Base-by-base conservation (phyloP, 495 filamentous ascomycete species). In the Aspergillus sclerotioniger region DNA sequence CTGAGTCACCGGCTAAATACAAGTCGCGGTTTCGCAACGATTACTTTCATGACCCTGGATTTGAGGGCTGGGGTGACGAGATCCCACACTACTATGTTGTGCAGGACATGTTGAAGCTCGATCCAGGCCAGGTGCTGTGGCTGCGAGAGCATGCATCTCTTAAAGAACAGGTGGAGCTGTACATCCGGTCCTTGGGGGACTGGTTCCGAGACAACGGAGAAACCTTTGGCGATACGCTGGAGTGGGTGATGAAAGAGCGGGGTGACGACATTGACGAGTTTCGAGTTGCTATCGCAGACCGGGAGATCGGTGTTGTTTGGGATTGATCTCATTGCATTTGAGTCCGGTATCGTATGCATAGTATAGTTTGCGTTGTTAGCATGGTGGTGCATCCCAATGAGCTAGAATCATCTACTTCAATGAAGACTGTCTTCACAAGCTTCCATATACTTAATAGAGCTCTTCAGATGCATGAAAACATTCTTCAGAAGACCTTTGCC, bases 151-250 rank as follows among this genome's bases (percentile, higher is more conserved):
- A 80, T 60, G 78, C 79, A 13, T 73, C 72, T 46, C 56, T 78
- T 17, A 86, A 84, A 64, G 70, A 75, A 47, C 74, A 80, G 61
- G 83, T 86, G 12, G 79, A 86, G 61, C 63, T 58, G 1, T 86
- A 73, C 64, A 71, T 87, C 6, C 62, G 67, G 9, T 70, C 71
- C 0, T 56, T 80, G 32, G 84, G 83, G 3, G 82, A 83, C 29
- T 87, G 84, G 84, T 87, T 86, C 56, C 79, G 78, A 46, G 79
- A 86, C 58, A 87, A 87, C 59, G 84, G 84, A 6, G 81, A 86
- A 68, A 87, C 84, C 31, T 81, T 82, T 55, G 75, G 65, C 0
- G 78, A 82, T 65, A 82, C 79, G 0, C 52, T 80, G 19, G 67
- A 70, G 37, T 73, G 62, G 67, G 76, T 82, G 37, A 67, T 80